phyloP scores from a whole-genome alignment of 441 rosid species.

The Populus hybrid region DNA sequence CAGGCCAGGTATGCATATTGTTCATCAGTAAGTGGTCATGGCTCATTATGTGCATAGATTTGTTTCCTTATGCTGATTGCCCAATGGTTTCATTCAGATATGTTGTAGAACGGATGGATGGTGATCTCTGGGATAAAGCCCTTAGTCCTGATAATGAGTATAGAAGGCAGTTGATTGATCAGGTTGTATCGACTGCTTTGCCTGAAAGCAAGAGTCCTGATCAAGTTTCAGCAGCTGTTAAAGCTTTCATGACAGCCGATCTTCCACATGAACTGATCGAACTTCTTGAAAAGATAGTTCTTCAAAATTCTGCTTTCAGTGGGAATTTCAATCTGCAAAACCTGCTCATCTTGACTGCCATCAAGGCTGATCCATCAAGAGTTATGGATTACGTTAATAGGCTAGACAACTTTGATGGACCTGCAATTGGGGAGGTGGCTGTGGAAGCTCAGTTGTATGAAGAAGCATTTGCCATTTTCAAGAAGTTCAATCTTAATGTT shows the following conservation, averaged over 20 bases:
- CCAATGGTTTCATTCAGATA: slow-evolving; percentile 22
- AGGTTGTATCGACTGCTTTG: slow-evolving; percentile 89
- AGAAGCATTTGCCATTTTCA: slow-evolving; percentile 84
- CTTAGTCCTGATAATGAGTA: slow-evolving; percentile 74
- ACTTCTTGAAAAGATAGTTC: slow-evolving; percentile 92
- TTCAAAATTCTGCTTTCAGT: slow-evolving; percentile 94
- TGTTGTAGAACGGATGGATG: slow-evolving; percentile 94
- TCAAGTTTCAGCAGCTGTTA: slow-evolving; percentile 94
- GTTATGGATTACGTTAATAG: slow-evolving; percentile 92
- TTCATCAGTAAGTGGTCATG: neutral
- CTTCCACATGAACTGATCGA: slow-evolving; percentile 92
- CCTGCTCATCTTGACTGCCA: slow-evolving; percentile 85
- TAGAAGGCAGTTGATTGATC: slow-evolving; percentile 88
- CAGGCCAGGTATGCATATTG: slow-evolving; percentile 60
- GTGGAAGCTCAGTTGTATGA: slow-evolving; percentile 74
- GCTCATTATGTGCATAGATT: neutral
- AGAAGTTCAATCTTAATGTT: slow-evolving; percentile 86
- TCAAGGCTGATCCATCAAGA: slow-evolving; percentile 88
- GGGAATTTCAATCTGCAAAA: slow-evolving; percentile 92
- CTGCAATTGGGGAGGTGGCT: slow-evolving; percentile 92
- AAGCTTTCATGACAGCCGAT: slow-evolving; percentile 97
- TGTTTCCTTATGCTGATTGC: slow-evolving; percentile 3
- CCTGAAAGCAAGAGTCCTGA: slow-evolving; percentile 98
- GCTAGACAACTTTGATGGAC: slow-evolving; percentile 92
- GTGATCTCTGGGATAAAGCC: slow-evolving; percentile 88